phyloP scores from a whole-genome alignment of 768 basidiomycete species.

The Collybiopsis luxurians region DNA sequence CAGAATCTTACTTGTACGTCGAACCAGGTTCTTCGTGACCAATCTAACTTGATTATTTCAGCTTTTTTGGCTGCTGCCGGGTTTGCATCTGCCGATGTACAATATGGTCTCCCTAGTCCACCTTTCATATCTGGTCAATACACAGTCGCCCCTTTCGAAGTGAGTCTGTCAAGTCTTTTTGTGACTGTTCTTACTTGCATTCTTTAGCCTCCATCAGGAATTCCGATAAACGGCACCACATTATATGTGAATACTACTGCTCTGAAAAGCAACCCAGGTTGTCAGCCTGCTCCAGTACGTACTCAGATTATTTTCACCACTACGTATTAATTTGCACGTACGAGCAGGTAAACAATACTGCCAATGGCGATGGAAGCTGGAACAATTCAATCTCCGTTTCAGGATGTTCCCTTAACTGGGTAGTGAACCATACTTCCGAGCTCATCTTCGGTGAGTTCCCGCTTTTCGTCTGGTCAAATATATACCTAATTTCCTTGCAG shows the following conservation, averaged over 20 bases:
- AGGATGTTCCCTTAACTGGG: conserved; percentile 39
- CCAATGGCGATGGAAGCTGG: conserved; percentile 33
- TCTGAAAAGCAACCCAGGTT: conserved; percentile 42
- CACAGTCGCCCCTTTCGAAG: conserved; percentile 45
- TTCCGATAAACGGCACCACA: conserved; percentile 43
- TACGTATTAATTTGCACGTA: neutral
- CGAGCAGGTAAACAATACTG: conserved; percentile 36
- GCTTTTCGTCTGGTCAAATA: neutral
- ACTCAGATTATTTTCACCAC: neutral
- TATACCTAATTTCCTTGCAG: conserved; percentile 13
- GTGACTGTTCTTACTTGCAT: neutral
- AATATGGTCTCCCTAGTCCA: conserved; percentile 43
- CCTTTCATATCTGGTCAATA: conserved; percentile 45
- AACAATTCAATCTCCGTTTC: conserved; percentile 37
- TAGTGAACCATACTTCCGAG: conserved; percentile 34
- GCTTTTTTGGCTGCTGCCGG: conserved; percentile 55
- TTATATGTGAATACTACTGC: conserved; percentile 44
- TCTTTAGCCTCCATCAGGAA: conserved; percentile 34
- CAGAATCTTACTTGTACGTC: conserved; percentile 45
- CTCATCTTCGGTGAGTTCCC: conserved; percentile 41
- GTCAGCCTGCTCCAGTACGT: conserved; percentile 35
- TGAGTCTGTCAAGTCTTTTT: conserved; percentile 17
- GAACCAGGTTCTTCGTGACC: neutral
- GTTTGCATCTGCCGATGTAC: conserved; percentile 46
- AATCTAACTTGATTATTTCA: conserved; percentile 15